Evolutionary conservation across 2,329 filamentous ascomycete genomes (phyloP), one percentile per base, ranked within the genome.

Genomic region (Penicillium nordicum): DNA sequence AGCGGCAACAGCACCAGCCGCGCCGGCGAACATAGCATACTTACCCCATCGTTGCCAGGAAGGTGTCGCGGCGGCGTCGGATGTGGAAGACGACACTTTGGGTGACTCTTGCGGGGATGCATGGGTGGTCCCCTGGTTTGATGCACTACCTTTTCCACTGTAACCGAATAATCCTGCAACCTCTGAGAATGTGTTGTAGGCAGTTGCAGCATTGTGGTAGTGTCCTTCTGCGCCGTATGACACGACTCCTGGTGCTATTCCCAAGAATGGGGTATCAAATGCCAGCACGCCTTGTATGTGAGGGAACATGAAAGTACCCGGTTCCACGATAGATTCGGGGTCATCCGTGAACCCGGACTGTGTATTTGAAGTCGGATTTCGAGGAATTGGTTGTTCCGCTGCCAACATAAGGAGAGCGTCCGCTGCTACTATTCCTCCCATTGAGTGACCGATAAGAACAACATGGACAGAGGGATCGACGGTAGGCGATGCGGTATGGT

Each of bases 371-470:
- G 71, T 69, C 25, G 68, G 59, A 27, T 60, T 63, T 1, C 71
- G 61, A 38, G 72, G 70, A 44, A 79, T 74, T 63, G 82, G 80
- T 57, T 85, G 80, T 63, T 90, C 89, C 57, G 86, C 82, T 42
- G 89, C 75, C 50, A 97, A 82, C 40, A 87, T 82, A 64, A 97
- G 84, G 60, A 93, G 80, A 14, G 91, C 88, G 71, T 97, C 94
- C 34, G 92, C 93, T 11, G 91, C 93, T 45, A 97, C 92, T 67
- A 97, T 97, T 65, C 94, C 94, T 65, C 89, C 89, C 89, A 89
- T 97, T 9, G 88, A 92, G 73, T 97, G 92, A 25, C 92, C 92
- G 55, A 95, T 79, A 16, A 97, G 82, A 45, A 96, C 82, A 29
- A 89, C 88, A 67, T 86, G 87, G 21, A 96, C 90, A 0, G 88